phyloP scores from a whole-genome alignment of 345 rosid species.

The Mallotus nudiflorus region DNA sequence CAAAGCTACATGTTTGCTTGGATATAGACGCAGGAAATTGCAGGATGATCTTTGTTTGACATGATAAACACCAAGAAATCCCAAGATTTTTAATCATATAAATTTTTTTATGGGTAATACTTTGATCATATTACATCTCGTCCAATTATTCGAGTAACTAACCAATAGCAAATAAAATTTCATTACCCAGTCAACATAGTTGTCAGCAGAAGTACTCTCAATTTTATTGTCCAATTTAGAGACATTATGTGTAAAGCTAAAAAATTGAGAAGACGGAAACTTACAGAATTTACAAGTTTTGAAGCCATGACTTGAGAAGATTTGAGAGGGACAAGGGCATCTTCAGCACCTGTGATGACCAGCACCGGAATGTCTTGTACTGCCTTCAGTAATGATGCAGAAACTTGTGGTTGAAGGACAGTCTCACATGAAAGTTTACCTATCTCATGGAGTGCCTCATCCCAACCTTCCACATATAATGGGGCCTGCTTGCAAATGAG shows the following conservation, averaged over 20 bases:
- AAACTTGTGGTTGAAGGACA: slow-evolving; percentile 62
- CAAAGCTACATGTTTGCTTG: no score
- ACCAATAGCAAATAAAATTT: no score
- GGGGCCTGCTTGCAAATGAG: slow-evolving; percentile 55
- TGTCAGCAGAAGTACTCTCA: no score
- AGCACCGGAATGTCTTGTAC: slow-evolving; percentile 68
- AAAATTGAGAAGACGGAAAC: slow-evolving; percentile 27
- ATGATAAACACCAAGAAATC: no score
- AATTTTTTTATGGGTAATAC: no score
- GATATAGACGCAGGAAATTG: no score
- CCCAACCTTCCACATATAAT: slow-evolving; percentile 88
- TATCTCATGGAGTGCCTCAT: slow-evolving; percentile 91
- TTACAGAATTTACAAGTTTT: slow-evolving; percentile 87
- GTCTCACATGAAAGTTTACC: slow-evolving; percentile 84
- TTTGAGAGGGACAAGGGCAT: slow-evolving; percentile 75
- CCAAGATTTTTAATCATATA: no score
- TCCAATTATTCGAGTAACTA: no score
- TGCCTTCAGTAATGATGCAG: slow-evolving; percentile 56
- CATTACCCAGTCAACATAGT: no score
- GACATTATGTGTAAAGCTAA: not conserved
- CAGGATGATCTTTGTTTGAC: no score
- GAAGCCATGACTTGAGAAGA: slow-evolving; percentile 86
- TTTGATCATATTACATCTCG: no score
- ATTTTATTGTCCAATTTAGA: not conserved
- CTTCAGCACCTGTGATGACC: slow-evolving; percentile 87